These are phyloP conservation scores for Fusarium odoratissimum DNA, from an alignment of 2,329 filamentous ascomycete genomes.

Conservation along the genomic window DNA sequence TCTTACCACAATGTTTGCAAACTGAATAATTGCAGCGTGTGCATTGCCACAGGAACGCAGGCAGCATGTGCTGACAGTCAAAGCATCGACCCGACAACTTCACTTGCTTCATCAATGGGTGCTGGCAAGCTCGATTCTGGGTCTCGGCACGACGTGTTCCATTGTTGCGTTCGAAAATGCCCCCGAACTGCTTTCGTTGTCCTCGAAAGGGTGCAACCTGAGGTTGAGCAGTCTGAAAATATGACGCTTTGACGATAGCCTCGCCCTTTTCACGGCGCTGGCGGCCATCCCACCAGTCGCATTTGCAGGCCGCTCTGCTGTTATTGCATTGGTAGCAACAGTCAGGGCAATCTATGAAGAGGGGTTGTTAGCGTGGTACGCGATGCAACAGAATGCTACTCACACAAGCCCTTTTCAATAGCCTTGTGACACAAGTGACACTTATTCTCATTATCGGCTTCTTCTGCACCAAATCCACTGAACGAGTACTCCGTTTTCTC, in stretches of 20 bases:
- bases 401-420: background rate
- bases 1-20: background rate
- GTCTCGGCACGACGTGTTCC: accelerated
- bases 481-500: background rate
- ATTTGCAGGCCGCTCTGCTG: background rate
- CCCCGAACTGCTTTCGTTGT: background rate
- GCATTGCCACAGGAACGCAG: background rate
- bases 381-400: background rate
- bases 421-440: background rate
- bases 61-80: background rate
- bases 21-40: background rate
- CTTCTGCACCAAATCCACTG: background rate
- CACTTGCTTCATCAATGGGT: background rate
- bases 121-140: background rate
- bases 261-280: background rate
- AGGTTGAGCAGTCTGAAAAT: background rate
- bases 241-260: background rate
- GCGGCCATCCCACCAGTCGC: constrained; percentile 3
- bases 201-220: background rate
- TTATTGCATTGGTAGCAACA: constrained; percentile 13
- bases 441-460: background rate
- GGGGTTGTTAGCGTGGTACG: background rate
- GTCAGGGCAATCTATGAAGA: constrained; percentile 4
- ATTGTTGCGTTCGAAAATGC: background rate
- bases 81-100: background rate